Evolutionary conservation across 2,329 filamentous ascomycete genomes (phyloP), one percentile per base, ranked within the genome.

Genomic region (Calonectria hongkongensis): DNA sequence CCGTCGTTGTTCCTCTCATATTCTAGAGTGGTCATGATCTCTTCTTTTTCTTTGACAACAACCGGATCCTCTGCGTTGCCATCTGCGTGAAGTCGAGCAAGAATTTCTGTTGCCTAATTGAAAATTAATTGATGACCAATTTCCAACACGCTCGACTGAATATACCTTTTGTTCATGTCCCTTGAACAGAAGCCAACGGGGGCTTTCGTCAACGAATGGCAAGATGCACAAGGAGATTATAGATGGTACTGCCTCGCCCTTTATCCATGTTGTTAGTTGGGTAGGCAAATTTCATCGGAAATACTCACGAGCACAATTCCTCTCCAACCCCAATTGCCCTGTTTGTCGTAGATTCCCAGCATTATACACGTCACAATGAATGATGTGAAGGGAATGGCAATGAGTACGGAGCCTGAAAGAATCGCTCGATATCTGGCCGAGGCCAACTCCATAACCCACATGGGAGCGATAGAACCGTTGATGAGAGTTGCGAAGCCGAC

Each of bases 361-460:
- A 71, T 67, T 13, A 71, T 67, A 30, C 68, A 71, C 10, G 68
- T 43, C 25, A 67, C 68, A 13, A 71, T 30, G 36, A 71, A 67
- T 2, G 62, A 71, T n/a, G 68, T 71, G 25, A 71, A 67, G 9
- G 62, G 68, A 33, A 71, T 65, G 8, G 68, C 54, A 12, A 71
- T 54, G 15, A 71, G 41, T 21, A 71, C 62, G 18, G 68, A 67
- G 43, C 63, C 56, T 18, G 68, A 67, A 8, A 71, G 63, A n/a
- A 68, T 64, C 28, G 70, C 51, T 64, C 58, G 67, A 54, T 72
- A 72, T 25, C 25, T 72, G 10, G 58, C 56, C 2, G 70, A 25
- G 28, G 64, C 58, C 13, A 72, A 36, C 30, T 72, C 70, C 70
- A 72, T 72, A 1, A 72, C 65, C 70, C 70, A 72, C 56, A 65